A percentile compares a stretch with the other conserved stretches of the same genome.
Evolutionary conservation across 2,329 filamentous ascomycete species (phyloP).

Genomic region (Didymella sp.): DNA sequence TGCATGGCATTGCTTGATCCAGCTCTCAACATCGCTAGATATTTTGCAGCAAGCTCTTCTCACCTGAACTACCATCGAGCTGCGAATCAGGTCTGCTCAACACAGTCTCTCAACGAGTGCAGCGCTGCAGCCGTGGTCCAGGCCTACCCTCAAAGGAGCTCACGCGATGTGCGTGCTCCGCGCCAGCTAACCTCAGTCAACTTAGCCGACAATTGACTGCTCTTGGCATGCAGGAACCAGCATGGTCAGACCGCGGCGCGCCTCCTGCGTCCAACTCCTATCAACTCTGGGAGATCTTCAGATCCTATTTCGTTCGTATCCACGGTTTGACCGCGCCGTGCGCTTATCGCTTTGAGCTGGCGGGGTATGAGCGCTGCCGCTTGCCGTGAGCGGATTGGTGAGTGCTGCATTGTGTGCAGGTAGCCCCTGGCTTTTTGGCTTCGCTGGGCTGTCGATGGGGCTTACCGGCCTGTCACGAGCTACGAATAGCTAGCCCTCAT

Average conservation of each 20-base stretch:
- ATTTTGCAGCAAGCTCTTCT: background rate
- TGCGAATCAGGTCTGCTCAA: background rate
- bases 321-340: conserved; percentile 20
- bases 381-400: conserved; percentile 25
- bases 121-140: conserved; percentile 11
- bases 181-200: conserved; percentile 9
- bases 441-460: conserved; percentile 25
- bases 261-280: conserved; percentile 24
- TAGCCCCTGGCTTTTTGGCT: background rate
- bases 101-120: background rate
- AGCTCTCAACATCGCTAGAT: background rate
- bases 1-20: conserved; percentile 39
- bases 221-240: conserved; percentile 25
- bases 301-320: conserved; percentile 25
- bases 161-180: conserved; percentile 13
- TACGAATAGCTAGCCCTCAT: conserved; percentile 27
- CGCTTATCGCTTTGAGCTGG: conserved; percentile 26
- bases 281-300: conserved; percentile 25
- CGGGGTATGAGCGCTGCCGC: conserved; percentile 18
- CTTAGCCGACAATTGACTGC: conserved; percentile 19
- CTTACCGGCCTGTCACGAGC: conserved; percentile 19
- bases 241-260: conserved; percentile 19
- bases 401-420: background rate
- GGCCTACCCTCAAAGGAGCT: conserved; percentile 16
- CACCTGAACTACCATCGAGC: background rate